Percentiles rank a stretch among this genome's conserved stretches.
Conservation (phyloP, 2,329 filamentous ascomycete species). For the Fusarium guadeloupense region DNA sequence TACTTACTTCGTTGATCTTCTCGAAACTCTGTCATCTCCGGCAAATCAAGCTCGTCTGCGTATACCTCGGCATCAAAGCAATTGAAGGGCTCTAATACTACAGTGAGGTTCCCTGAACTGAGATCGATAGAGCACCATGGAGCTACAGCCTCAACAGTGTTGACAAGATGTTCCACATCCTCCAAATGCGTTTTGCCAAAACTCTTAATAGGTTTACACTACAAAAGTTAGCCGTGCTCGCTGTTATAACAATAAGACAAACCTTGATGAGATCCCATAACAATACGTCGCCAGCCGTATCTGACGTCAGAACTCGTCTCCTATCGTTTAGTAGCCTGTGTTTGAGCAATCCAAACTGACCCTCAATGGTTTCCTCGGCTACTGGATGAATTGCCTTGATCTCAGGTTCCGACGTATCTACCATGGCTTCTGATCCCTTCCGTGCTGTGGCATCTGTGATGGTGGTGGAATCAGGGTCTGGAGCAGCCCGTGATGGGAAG, state of each 20-base stretch:
- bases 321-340: constrained; percentile 91
- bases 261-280: constrained; percentile 94
- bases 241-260: constrained; percentile 37
- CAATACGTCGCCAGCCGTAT: constrained; percentile 93
- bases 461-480: constrained; percentile 65
- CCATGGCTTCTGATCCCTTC: constrained; percentile 46
- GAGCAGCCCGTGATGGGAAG: constrained; percentile 68
- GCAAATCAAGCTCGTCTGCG: constrained; percentile 83
- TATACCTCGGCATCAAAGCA: constrained; percentile 99
- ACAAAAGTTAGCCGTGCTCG: constrained; percentile 20
- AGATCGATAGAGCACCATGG: constrained; percentile 98
- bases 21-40: constrained; percentile 80
- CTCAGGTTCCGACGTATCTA: constrained; percentile 45
- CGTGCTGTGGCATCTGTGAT: constrained; percentile 56
- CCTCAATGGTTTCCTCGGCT: constrained; percentile 86
- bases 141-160: constrained; percentile 87
- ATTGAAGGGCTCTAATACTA: constrained; percentile 91
- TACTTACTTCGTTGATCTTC: constrained; percentile 91
- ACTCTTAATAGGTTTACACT: constrained; percentile 89
- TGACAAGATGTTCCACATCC: constrained; percentile 86
- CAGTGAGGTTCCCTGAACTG: constrained; percentile 88
- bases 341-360: constrained; percentile 94
- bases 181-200: constrained; percentile 95
- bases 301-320: constrained; percentile 86
- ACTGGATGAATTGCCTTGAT: constrained; percentile 71